Percentiles rank a stretch among this genome's conserved stretches.
phyloP scores from a whole-genome alignment of 805 yeast genomes.

The Nakazawaea anatomiae region DNA sequence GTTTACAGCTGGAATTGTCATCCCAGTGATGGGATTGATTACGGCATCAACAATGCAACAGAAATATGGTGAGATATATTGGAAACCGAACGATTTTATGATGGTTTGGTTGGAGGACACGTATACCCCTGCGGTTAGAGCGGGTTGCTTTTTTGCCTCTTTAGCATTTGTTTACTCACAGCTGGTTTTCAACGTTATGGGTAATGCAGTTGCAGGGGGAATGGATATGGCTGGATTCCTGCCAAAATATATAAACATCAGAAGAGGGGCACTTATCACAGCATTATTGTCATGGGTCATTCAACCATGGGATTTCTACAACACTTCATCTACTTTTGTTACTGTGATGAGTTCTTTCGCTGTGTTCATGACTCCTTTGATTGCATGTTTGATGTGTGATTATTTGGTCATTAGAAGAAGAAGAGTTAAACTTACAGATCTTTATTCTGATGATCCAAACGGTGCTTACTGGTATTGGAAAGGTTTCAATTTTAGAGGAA shows the following conservation, averaged over 20 bases:
- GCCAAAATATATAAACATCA: constrained; percentile 34
- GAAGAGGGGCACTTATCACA: constrained; percentile 29
- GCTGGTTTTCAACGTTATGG: constrained; percentile 28
- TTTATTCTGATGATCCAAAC: constrained; percentile 23
- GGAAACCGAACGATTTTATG: constrained; percentile 33
- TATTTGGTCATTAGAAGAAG: constrained; percentile 26
- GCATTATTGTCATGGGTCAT: constrained; percentile 29
- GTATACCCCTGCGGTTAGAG: constrained; percentile 29
- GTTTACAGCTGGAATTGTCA: constrained; percentile 29
- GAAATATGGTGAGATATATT: constrained; percentile 28
- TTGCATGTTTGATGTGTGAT: constrained; percentile 29
- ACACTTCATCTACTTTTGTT: constrained; percentile 28
- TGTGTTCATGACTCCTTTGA: constrained; percentile 30
- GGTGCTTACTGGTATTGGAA: constrained; percentile 23
- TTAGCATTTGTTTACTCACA: constrained; percentile 29
- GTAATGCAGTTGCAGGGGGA: constrained; percentile 32
- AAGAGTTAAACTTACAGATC: constrained; percentile 26
- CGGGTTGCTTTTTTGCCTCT: constrained; percentile 35
- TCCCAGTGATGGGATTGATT: constrained; percentile 34
- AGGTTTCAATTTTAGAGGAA: constrained; percentile 27
- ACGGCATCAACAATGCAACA: constrained; percentile 28
- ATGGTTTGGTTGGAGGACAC: constrained; percentile 18
- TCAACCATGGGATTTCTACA: constrained; percentile 34
- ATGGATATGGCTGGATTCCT: constrained; percentile 35
- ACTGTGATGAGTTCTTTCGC: constrained; percentile 34